Percentiles rank a stretch among this genome's conserved stretches.
Conservation (phyloP, 2,329 filamentous ascomycete species). For the Clonostachys byssicola region DNA sequence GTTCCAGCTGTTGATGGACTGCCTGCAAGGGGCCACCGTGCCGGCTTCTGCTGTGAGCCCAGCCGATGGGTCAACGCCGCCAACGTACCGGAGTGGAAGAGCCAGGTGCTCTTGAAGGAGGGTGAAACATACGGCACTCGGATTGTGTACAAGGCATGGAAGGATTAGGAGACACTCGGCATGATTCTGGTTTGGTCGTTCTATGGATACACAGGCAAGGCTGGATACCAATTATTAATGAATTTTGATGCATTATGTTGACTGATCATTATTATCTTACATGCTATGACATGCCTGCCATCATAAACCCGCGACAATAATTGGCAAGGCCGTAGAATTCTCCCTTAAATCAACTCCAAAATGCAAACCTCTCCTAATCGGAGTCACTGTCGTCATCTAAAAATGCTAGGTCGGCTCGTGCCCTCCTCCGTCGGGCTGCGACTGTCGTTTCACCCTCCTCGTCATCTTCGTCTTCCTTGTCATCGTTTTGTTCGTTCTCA, state of each 20-base stretch:
- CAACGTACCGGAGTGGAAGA: slow-evolving; percentile 77
- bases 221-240: not conserved
- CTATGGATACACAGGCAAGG: too few species aligned
- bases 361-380: slow-evolving; percentile 29
- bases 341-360: not conserved
- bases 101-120: slow-evolving; percentile 76
- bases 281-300: too few species aligned
- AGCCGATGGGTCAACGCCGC: slow-evolving; percentile 85
- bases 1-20: slow-evolving; percentile 62
- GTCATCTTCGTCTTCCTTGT: slow-evolving; percentile 15
- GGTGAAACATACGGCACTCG: slow-evolving; percentile 78
- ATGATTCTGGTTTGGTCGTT: too few species aligned
- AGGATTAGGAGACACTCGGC: slow-evolving; percentile 38
- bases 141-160: slow-evolving; percentile 84
- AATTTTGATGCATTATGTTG: not conserved
- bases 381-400: slow-evolving; percentile 66
- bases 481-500: slow-evolving; percentile 14
- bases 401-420: slow-evolving; percentile 56
- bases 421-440: slow-evolving; percentile 40
- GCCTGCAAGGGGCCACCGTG: slow-evolving; percentile 61
- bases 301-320: too few species aligned
- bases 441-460: slow-evolving; percentile 21
- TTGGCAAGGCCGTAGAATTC: too few species aligned
- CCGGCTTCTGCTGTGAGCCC: slow-evolving; percentile 89
- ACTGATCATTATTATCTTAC: too few species aligned